Base-by-base conservation (phyloP, 495 filamentous ascomycete species). In the Baudoinia panamericana region DNA sequence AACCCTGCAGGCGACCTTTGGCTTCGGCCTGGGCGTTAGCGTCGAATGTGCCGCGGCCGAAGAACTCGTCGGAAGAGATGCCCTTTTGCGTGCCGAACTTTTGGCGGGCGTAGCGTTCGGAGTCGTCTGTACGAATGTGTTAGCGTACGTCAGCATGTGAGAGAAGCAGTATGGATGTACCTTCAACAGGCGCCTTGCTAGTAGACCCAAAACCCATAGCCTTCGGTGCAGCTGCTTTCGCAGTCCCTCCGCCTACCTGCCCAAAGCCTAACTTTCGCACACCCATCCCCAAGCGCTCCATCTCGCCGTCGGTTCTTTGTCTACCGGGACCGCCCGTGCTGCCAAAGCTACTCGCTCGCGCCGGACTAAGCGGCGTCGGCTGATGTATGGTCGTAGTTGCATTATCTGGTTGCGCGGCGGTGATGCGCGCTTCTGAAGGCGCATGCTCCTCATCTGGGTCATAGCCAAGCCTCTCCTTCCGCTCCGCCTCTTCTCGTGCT, bases 51-150 rank as follows among this genome's bases (percentile, higher is more conserved):
- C 84, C 82, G 52, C 87, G 88, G 43, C 87, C 85, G 57, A 97
- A 97, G 66, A 93, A 95, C 53, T 97, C 90, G 62, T 97, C 90
- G 3, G 84, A 93, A 1, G 86, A 94, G 50, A 97, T 97, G 58
- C 81, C 82, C 68, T 94, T 96, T 63, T 97, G 90, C 37, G 58
- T 61, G 41, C 87, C 90, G 49, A 97, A 97, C 56, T 87, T 88
- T 52, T 68, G 57, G 43, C 82, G 77, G 2, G 84, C 82, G 53
- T 78, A 86, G 46, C 66, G 67, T 51, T 88, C 76, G 5, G 70
- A 71, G 24, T 88, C 78, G 39, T 76, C 80, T 78, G 48, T n/a
- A 17, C 13, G 21, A 24, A 50, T 18, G 34, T 33, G 19, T 30
- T 12, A 32, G 18, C n/a, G 33, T 28, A 23, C 13, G 39, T n/a